These are phyloP conservation scores for Cladosporium colombiae DNA, from an alignment of 2,329 filamentous ascomycete species.

Conservation along the genomic window DNA sequence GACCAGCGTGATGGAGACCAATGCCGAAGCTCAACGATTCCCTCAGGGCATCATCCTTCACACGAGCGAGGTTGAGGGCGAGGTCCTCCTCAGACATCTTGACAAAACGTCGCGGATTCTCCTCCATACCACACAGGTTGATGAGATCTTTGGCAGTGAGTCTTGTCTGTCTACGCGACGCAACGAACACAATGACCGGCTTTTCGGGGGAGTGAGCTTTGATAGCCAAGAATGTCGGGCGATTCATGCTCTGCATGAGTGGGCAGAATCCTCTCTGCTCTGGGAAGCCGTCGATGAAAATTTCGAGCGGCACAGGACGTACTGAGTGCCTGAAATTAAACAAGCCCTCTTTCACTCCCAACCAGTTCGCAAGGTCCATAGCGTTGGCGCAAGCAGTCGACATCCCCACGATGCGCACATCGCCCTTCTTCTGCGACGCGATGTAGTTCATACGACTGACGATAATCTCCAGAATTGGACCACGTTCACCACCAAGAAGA, in stretches of 20 bases:
- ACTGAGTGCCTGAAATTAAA: constrained; percentile 99
- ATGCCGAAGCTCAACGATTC: constrained; percentile 98
- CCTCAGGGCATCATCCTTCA: constrained; percentile 88
- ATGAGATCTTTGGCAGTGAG: constrained; percentile 95
- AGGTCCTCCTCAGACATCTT: constrained; percentile 94
- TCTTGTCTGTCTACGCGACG: constrained; percentile 89
- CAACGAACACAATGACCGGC: constrained; percentile 97
- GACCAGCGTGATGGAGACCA: constrained; percentile 92
- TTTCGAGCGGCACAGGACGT: constrained; percentile 89
- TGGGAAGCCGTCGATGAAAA: constrained; percentile 96
- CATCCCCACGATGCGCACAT: constrained; percentile 94
- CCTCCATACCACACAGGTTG: constrained; percentile 97
- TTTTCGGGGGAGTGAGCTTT: constrained; percentile 96
- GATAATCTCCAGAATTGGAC: constrained; percentile 97
- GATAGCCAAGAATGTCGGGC: constrained; percentile 92
- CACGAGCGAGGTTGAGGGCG: constrained; percentile 78
- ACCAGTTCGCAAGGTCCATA: constrained; percentile 89
- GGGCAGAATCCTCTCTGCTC: constrained; percentile 94
- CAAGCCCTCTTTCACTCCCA: constrained; percentile 89
- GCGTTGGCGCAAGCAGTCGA: constrained; percentile 98
- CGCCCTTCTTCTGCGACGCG: constrained; percentile 84
- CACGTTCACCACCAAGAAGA: constrained; percentile 90
- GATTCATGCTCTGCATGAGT: constrained; percentile 98
- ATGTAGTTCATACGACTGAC: constrained; percentile 96
- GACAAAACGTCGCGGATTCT: constrained; percentile 90